These are phyloP conservation scores for Fusarium sp. DNA, from an alignment of 2,329 filamentous ascomycete genomes.

Conservation along the genomic window DNA sequence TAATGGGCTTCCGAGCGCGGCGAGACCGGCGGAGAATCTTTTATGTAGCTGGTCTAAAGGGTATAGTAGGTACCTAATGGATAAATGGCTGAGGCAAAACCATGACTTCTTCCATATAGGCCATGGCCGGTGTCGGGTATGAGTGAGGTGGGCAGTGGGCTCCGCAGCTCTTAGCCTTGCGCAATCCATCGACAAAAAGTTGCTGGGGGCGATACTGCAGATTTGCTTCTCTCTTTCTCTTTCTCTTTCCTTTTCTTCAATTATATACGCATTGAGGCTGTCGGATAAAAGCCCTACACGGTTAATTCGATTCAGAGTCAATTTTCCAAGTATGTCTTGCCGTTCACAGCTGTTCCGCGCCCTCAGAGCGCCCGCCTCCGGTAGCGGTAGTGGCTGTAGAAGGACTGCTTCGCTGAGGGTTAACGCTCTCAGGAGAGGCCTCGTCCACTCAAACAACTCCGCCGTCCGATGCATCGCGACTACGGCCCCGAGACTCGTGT, in stretches of 20 bases:
- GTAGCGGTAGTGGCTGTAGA: constrained; percentile 27
- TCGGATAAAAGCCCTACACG: constrained; percentile 6
- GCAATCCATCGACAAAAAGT: constrained; percentile 31
- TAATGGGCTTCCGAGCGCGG: constrained; percentile 6
- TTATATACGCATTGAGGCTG: constrained; percentile 6
- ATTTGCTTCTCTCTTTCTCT: constrained; percentile 4
- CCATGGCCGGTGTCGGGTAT: constrained; percentile 22
- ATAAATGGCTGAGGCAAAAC: neutral
- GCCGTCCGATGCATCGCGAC: constrained; percentile 49
- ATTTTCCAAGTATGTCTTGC: constrained; percentile 42
- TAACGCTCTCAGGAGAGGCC: constrained; percentile 15
- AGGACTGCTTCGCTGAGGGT: constrained; percentile 33
- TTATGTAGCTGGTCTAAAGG: neutral
- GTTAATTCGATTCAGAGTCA: constrained; percentile 26
- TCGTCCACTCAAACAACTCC: constrained; percentile 18
- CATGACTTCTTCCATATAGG: neutral
- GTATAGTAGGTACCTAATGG: neutral
- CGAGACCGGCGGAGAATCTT: neutral
- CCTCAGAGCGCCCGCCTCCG: constrained; percentile 41
- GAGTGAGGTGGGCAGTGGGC: constrained; percentile 30
- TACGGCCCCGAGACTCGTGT: constrained; percentile 49
- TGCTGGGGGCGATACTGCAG: constrained; percentile 25
- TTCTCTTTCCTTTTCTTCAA: neutral
- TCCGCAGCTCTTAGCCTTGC: constrained; percentile 37
- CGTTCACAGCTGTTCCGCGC: constrained; percentile 47